A percentile compares a stretch with the other conserved stretches of the same genome.
These are phyloP conservation scores for Macrophomina phaseolina DNA, from an alignment of 2,329 filamentous ascomycete genomes.

Conservation along the genomic window DNA sequence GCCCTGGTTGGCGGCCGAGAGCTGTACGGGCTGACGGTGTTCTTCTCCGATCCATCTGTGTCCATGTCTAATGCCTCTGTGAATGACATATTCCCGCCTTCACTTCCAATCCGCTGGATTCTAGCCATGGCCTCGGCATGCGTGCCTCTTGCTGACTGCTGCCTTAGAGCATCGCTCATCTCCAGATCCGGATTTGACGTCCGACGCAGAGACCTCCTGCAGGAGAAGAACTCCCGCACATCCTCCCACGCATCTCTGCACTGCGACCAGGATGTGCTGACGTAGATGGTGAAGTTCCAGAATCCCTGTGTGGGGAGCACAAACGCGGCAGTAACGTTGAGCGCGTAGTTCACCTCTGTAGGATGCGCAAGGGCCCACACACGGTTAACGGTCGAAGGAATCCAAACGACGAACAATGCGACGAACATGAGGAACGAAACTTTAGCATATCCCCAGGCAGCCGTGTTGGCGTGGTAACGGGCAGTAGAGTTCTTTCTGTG, in stretches of 20 bases:
- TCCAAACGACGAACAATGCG: conserved; percentile 74
- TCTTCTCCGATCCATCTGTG: neutral
- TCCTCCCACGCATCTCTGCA: conserved; percentile 50
- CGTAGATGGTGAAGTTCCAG: conserved; percentile 83
- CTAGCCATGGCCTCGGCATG: neutral
- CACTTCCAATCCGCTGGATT: neutral
- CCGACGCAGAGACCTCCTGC: neutral
- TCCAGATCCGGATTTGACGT: neutral
- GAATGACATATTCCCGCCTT: neutral
- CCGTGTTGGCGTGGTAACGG: conserved; percentile 36
- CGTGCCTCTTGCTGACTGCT: neutral
- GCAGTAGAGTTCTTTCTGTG: neutral
- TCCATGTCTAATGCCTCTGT: neutral
- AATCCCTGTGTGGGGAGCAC: conserved; percentile 83
- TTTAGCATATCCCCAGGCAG: conserved; percentile 72
- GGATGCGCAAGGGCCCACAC: conserved; percentile 71
- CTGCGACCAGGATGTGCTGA: conserved; percentile 65
- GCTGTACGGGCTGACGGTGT: neutral
- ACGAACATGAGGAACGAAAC: conserved; percentile 74
- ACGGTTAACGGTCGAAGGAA: conserved; percentile 78
- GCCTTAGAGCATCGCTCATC: neutral
- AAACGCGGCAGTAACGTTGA: conserved; percentile 73
- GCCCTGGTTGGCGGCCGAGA: conserved; percentile 5
- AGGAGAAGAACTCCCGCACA: neutral
- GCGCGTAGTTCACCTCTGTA: conserved; percentile 53